These are phyloP conservation scores for Solanum chacoense DNA, from an alignment of 305 asterid genomes.

Conservation along the genomic window DNA sequence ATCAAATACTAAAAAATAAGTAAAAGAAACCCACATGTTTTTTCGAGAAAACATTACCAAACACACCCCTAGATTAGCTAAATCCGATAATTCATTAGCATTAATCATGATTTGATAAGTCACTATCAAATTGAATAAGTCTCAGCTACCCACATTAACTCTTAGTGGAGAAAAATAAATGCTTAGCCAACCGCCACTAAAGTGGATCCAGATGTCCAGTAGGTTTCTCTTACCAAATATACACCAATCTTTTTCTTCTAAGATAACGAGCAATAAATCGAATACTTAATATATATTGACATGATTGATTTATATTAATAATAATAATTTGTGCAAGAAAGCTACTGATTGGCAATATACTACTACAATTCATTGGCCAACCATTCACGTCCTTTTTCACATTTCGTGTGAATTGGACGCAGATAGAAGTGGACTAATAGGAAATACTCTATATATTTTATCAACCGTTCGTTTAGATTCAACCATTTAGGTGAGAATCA, in stretches of 20 bases:
- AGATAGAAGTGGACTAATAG: not conserved
- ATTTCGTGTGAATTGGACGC: not conserved
- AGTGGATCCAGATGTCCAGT: not conserved
- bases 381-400: not conserved
- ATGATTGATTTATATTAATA: not conserved
- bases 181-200: not conserved
- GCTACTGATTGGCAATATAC: not conserved
- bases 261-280: not conserved
- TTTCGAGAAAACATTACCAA: not conserved
- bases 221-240: not conserved
- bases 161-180: not conserved
- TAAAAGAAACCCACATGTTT: not conserved
- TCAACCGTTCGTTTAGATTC: not conserved
- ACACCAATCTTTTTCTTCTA: not conserved
- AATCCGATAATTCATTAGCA: not conserved
- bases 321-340: not conserved
- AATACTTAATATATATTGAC: not conserved
- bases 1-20: not conserved
- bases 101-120: not conserved
- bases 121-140: not conserved
- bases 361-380: not conserved
- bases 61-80: not conserved
- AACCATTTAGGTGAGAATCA: not conserved
- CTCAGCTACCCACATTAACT: not conserved
- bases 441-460: not conserved